Conservation (phyloP, 495 filamentous ascomycete species). For the Xeromyces bisporus region DNA sequence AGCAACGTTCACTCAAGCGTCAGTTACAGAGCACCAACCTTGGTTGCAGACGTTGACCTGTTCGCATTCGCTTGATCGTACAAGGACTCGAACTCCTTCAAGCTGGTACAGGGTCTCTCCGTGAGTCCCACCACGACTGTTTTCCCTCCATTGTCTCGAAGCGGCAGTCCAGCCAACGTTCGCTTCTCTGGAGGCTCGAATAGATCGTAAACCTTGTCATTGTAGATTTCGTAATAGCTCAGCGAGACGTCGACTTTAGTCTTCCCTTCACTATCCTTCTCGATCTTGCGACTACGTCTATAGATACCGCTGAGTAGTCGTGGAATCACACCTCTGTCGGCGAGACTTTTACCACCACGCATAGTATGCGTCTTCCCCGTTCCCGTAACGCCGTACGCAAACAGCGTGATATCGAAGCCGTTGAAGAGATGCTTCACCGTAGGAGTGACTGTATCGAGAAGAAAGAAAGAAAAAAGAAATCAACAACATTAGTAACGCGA, state of each 20-base stretch:
- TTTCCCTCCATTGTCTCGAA: conserved; percentile 78
- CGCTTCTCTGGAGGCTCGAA: conserved; percentile 86
- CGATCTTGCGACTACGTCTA: conserved; percentile 66
- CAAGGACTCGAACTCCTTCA: conserved; percentile 83
- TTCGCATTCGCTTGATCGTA: conserved; percentile 95
- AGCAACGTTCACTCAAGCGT: too few relatives aligned
- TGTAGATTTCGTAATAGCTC: conserved; percentile 98
- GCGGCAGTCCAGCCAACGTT: conserved; percentile 63
- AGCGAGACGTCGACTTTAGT: conserved; percentile 62
- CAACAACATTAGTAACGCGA: too few relatives aligned
- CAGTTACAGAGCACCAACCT: conserved; percentile 35
- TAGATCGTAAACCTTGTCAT: conserved; percentile 86
- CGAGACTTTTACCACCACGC: conserved; percentile 78
- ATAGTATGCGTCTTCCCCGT: conserved; percentile 98
- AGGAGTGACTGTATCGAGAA: conserved; percentile 48
- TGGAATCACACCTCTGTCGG: conserved; percentile 84
- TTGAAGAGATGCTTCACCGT: conserved; percentile 85
- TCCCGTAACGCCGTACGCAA: conserved; percentile 90
- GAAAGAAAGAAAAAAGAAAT: too few relatives aligned
- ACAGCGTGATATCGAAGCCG: conserved; percentile 84
- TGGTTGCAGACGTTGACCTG: conserved; percentile 79
- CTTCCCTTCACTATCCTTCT: conserved; percentile 62
- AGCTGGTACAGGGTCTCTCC: conserved; percentile 63
- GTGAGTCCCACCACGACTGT: conserved; percentile 84
- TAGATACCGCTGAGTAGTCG: conserved; percentile 77